Percentiles rank a stretch among this genome's conserved stretches.
phyloP scores from a whole-genome alignment of 306 rosid species.

The Acacia crassicarpa region DNA sequence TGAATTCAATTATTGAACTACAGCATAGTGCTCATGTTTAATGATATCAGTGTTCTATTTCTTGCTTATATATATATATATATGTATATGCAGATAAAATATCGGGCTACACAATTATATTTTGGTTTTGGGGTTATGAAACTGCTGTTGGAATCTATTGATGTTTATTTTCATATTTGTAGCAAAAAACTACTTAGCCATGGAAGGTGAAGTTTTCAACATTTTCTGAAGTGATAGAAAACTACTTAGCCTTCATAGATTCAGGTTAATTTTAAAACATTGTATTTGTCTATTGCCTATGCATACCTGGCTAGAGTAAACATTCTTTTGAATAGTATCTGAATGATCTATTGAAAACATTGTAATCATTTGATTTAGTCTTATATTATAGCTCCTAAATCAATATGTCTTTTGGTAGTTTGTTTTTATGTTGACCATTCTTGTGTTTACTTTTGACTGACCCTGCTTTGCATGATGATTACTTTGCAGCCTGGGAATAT shows the following conservation, averaged over 20 bases:
- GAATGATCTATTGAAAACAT: not conserved
- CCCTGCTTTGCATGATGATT: conserved; percentile 24
- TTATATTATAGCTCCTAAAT: not conserved
- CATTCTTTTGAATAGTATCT: not conserved
- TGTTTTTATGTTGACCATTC: conserved; percentile 4
- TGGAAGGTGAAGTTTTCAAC: not conserved
- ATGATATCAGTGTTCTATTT: not conserved
- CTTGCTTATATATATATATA: conserved; percentile 11
- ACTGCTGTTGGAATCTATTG: conserved; percentile 1
- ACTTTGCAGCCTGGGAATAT: conserved; percentile 47
- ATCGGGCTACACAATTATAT: not conserved
- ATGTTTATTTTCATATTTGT: conserved; percentile 1
- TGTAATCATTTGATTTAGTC: not conserved
- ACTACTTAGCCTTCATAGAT: not conserved
- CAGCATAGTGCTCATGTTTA: not conserved
- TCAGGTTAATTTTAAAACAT: not conserved
- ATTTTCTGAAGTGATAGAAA: conserved; percentile 11
- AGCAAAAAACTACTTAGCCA: conserved; percentile 1
- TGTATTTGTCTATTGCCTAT: not conserved
- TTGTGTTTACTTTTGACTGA: not conserved
- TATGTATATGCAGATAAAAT: not conserved
- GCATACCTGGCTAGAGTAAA: not conserved
- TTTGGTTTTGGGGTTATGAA: conserved; percentile 16
- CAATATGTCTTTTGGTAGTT: not conserved
- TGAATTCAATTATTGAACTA: not conserved